Percentiles rank a stretch among this genome's conserved stretches.
Evolutionary conservation across 768 basidiomycete species (phyloP).

Genomic region (Nidularia sp.): DNA sequence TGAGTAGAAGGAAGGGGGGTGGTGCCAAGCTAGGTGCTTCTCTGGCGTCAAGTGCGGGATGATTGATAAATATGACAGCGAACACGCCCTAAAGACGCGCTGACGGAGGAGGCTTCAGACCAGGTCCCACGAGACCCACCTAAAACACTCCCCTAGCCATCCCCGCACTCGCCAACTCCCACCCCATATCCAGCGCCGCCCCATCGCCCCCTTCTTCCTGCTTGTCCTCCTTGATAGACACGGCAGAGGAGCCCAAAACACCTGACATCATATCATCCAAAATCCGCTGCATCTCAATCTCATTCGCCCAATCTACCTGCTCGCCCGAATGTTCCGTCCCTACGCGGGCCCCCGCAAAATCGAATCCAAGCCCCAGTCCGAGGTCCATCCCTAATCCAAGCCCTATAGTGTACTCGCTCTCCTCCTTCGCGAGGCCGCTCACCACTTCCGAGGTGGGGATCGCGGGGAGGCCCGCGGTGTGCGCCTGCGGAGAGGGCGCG

Average conservation of each 20-base stretch:
- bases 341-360: conserved; percentile 7
- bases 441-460: conserved; percentile 3
- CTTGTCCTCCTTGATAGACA: conserved; percentile 1
- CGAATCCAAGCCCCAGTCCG: conserved; percentile 11
- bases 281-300: conserved; percentile 60
- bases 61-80: not conserved
- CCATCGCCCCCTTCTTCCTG: not conserved
- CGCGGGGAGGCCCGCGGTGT: conserved; percentile 12
- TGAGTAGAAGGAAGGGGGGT: not conserved
- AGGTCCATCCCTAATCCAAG: not conserved
- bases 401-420: not conserved
- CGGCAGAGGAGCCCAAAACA: conserved; percentile 11
- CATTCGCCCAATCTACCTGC: conserved; percentile 28
- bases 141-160: conserved; percentile 16
- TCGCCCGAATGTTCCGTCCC: conserved; percentile 18
- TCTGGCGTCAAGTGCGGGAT: not conserved
- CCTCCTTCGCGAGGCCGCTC: not conserved
- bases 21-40: not conserved
- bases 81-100: not conserved
- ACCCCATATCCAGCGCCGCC: not conserved
- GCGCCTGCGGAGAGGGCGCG: conserved; percentile 24
- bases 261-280: conserved; percentile 44
- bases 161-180: conserved; percentile 3
- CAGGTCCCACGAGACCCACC: not conserved
- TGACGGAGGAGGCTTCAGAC: not conserved